Evolutionary conservation across 371 early-diverging fungal species (phyloP), one percentile per base, ranked within the genome.

Genomic region (Lichtheimia ramosa): DNA sequence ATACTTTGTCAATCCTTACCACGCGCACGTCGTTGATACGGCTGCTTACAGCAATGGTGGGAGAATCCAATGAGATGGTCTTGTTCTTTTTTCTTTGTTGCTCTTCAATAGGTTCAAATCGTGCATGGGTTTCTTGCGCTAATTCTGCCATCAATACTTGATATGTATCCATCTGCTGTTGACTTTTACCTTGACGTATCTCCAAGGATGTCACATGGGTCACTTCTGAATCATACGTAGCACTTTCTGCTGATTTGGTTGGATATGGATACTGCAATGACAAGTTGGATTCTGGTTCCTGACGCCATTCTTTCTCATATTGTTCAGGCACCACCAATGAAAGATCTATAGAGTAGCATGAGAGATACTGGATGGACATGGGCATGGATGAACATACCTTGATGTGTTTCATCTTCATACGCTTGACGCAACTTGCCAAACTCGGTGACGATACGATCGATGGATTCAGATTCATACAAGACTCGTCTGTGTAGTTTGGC

Each of bases 141-240:
- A 34, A 34, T 8, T 34, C 34, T 34, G n/a, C n/a, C 34, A 8
- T 34, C 10, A 34, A 8, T 34, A 10, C 8, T 34, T 8, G 10
- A 34, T 34, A 6, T 1, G 1, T 7, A 3, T 28, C 28, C 3
- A 5, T 28, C 28, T 28, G 28, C 28, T 28, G 3, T 28, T 28
- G 7, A n/a, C n/a, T n/a, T 7, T 3, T 7, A 62, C 62, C 62
- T 62, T 56, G 62, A 18, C 50, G 24, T 6, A 62, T 56, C 24
- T 62, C 62, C 24, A 62, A 24, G 25, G 62, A 62, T 7, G 56
- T 62, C 14, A 62, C 62, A 41, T 43, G 41, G 1, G 62, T 56
- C 5, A 27, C 50, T 6, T 62, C 62, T 8, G 62, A 40, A 54
- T 62, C 62, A 5, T 12, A 20, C 4, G 59, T 34, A 34, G 34